Percentiles rank a stretch among this genome's conserved stretches.
These are phyloP conservation scores for Rosa chinensis DNA, from an alignment of 306 rosid genomes.

Conservation along the genomic window DNA sequence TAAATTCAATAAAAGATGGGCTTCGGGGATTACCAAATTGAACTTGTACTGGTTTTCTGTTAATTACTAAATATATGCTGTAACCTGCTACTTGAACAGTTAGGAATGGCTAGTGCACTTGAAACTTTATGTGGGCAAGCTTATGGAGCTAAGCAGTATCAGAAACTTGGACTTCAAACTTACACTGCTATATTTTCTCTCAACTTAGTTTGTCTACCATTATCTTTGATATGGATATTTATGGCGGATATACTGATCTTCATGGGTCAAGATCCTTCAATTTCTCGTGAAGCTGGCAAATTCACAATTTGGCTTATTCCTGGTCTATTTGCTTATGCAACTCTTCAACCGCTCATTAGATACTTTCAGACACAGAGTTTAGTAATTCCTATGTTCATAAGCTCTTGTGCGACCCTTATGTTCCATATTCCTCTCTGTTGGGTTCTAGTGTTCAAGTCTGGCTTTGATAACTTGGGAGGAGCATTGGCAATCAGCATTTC, in stretches of 20 bases:
- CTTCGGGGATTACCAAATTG: not conserved
- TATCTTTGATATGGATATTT: slow-evolving; percentile 56
- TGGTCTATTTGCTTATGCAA: slow-evolving; percentile 62
- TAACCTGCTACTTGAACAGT: slow-evolving; percentile 28
- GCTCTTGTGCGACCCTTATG: slow-evolving; percentile 42
- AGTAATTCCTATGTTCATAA: slow-evolving; percentile 52
- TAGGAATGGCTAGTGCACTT: slow-evolving; percentile 44
- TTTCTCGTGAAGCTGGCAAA: slow-evolving; percentile 67
- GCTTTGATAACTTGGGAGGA: slow-evolving; percentile 55
- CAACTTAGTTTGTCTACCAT: slow-evolving; percentile 50
- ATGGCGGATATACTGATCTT: slow-evolving; percentile 53
- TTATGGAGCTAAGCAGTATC: slow-evolving; percentile 46
- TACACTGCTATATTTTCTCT: slow-evolving; percentile 47
- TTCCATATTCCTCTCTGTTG: slow-evolving; percentile 66
- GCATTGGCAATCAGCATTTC: slow-evolving; percentile 68
- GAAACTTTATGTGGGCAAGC: slow-evolving; percentile 56
- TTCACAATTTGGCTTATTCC: slow-evolving; percentile 64
- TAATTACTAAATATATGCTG: not conserved
- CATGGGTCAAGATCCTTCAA: slow-evolving; percentile 74
- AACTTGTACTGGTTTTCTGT: not conserved
- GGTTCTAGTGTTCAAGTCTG: slow-evolving; percentile 61
- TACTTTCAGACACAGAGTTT: slow-evolving; percentile 72
- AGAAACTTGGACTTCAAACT: slow-evolving; percentile 30
- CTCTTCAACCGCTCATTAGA: slow-evolving; percentile 54
- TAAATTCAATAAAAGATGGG: not conserved